Evolutionary conservation across 2,329 filamentous ascomycete species (phyloP).

Genomic region (Alternaria sp.): DNA sequence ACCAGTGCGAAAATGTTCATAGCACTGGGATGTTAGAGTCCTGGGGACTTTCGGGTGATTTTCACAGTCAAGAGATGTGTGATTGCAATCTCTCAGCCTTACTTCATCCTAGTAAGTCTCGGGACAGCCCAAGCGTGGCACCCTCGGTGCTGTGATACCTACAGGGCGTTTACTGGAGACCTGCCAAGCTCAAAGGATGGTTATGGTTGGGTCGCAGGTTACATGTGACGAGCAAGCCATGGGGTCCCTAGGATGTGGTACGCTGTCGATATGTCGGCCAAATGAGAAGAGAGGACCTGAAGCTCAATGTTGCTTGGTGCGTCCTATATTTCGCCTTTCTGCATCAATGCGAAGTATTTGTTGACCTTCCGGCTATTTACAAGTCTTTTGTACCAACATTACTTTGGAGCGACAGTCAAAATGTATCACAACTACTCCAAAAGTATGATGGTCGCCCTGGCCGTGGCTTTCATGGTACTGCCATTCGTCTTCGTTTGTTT

Average conservation of each 20-base stretch:
- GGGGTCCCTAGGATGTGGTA: slow-evolving; percentile 1
- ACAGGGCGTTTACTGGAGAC: background rate
- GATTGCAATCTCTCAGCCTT: background rate
- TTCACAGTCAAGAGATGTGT: background rate
- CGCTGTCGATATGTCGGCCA: background rate
- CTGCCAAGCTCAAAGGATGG: background rate
- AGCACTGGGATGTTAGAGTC: background rate
- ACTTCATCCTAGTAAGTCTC: background rate
- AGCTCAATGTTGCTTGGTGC: background rate
- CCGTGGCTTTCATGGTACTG: slow-evolving; percentile 26
- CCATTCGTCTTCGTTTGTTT: slow-evolving; percentile 24
- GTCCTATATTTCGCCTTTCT: background rate
- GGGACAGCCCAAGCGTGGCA: background rate
- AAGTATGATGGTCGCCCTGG: slow-evolving; percentile 25
- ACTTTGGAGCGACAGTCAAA: background rate
- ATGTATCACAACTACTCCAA: slow-evolving; percentile 34
- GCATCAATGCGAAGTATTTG: background rate
- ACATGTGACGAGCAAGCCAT: background rate
- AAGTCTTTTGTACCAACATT: background rate
- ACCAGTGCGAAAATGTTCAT: background rate
- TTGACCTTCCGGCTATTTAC: background rate
- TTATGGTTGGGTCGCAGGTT: background rate
- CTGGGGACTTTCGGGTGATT: background rate
- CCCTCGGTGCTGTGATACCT: background rate
- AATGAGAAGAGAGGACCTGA: background rate